Percentiles rank a stretch among this genome's conserved stretches.
phyloP scores from a whole-genome alignment of 163 green algal species.

The Prototheca cutis region DNA sequence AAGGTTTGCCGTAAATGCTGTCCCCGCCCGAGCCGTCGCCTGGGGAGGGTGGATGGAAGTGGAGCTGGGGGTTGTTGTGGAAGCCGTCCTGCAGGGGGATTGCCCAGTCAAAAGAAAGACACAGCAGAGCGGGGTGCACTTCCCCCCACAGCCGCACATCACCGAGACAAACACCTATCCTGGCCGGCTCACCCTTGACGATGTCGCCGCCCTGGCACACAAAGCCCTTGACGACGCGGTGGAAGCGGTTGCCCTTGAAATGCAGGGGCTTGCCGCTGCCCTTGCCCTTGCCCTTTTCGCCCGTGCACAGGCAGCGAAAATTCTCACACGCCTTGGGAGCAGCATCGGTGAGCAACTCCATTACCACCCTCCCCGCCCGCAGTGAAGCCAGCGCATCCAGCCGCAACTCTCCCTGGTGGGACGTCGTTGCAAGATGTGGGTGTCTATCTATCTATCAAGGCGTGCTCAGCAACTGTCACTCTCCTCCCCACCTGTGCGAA shows the following conservation, averaged over 20 bases:
- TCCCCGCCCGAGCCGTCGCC: constrained; percentile 10
- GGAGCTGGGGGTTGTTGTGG: too few species aligned
- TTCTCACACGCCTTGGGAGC: constrained; percentile 46
- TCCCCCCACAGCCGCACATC: neutral
- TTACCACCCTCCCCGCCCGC: constrained; percentile 47
- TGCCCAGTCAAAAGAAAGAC: neutral
- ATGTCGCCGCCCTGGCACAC: constrained; percentile 66
- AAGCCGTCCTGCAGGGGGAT: neutral
- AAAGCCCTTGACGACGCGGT: constrained; percentile 69
- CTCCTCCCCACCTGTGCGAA: neutral
- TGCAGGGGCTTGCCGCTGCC: constrained; percentile 72
- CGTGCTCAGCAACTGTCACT: neutral
- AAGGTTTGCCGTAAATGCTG: constrained; percentile 31
- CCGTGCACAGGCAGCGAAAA: constrained; percentile 53
- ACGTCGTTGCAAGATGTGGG: neutral
- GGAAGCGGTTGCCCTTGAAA: constrained; percentile 66
- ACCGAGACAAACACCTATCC: neutral
- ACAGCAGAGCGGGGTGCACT: neutral
- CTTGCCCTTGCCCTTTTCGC: constrained; percentile 50
- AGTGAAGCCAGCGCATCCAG: constrained; percentile 28
- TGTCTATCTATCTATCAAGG: neutral
- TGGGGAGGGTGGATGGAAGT: neutral
- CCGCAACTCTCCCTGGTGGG: constrained; percentile 2
- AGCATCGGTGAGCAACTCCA: constrained; percentile 52
- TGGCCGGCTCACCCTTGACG: constrained; percentile 40